Evolutionary conservation across 163 green algal genomes (phyloP).

Genomic region (Volvox carteri): DNA sequence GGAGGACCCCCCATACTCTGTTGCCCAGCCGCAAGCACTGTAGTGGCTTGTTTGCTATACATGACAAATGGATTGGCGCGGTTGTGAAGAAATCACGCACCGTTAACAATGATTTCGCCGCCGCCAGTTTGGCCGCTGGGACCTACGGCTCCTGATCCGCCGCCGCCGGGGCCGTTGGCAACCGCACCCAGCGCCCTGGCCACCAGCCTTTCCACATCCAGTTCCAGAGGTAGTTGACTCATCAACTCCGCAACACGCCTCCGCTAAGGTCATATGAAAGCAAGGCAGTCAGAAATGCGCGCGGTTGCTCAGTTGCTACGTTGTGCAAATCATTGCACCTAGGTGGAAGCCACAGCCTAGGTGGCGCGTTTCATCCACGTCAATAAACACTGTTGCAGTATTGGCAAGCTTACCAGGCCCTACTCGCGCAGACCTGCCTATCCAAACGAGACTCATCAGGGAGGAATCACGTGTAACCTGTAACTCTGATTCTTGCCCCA

Average conservation of each 20-base stretch:
- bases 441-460: neutral
- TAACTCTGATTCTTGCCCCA: neutral
- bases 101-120: neutral
- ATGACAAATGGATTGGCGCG: neutral
- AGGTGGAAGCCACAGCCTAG: neutral
- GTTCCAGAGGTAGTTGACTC: conserved; percentile 43
- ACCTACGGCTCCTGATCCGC: neutral
- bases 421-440: neutral
- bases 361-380: neutral
- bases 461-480: neutral
- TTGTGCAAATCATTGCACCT: neutral
- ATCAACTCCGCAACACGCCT: conserved; percentile 40
- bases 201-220: conserved; percentile 49
- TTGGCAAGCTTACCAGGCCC: neutral
- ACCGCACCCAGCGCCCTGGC: conserved; percentile 1
- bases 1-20: neutral
- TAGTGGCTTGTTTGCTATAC: neutral
- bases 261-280: neutral
- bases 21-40: too few species aligned
- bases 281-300: neutral
- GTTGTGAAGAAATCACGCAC: neutral
- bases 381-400: neutral
- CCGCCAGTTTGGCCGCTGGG: too few species aligned
- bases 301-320: neutral
- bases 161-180: neutral